Conservation (phyloP, 768 basidiomycete species). For the Boletus speciosus region DNA sequence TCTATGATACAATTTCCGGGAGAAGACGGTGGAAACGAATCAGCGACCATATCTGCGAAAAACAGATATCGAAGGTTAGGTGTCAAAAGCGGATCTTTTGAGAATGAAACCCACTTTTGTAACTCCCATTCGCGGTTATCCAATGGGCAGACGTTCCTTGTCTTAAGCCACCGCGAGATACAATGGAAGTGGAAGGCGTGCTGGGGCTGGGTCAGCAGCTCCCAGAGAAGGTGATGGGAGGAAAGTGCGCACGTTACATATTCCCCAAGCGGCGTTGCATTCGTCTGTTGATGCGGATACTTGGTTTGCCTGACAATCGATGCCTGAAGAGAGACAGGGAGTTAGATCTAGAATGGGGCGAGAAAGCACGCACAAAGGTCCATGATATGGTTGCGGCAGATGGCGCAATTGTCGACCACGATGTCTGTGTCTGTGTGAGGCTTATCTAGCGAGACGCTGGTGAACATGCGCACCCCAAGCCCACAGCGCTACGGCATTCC, state of each 20-base stretch:
- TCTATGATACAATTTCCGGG: conserved; percentile 19
- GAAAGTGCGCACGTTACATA: conserved; percentile 73
- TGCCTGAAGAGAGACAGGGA: conserved; percentile 54
- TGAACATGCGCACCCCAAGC: conserved; percentile 76
- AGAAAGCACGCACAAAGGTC: conserved; percentile 76
- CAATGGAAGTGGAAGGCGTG: conserved; percentile 99
- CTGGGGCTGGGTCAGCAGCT: conserved; percentile 37
- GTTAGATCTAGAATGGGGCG: background rate
- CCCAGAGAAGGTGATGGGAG: background rate
- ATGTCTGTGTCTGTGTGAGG: conserved; percentile 59
- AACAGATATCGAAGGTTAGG: background rate
- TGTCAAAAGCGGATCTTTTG: background rate
- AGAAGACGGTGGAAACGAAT: conserved; percentile 3
- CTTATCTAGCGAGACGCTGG: background rate
- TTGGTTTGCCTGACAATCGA: conserved; percentile 99
- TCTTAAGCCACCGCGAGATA: conserved; percentile 99
- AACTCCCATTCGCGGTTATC: conserved; percentile 97
- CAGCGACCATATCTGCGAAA: conserved; percentile 41
- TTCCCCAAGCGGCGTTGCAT: conserved; percentile 98
- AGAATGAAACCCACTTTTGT: conserved; percentile 70
- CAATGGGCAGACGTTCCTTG: conserved; percentile 89
- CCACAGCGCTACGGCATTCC: conserved; percentile 99
- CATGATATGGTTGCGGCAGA: conserved; percentile 99
- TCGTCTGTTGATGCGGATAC: conserved; percentile 95
- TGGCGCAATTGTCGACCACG: conserved; percentile 98